A percentile compares a stretch with the other conserved stretches of the same genome.
These are phyloP conservation scores for Sphaerostilbella broomeana DNA, from an alignment of 2,329 filamentous ascomycete species.

Conservation along the genomic window DNA sequence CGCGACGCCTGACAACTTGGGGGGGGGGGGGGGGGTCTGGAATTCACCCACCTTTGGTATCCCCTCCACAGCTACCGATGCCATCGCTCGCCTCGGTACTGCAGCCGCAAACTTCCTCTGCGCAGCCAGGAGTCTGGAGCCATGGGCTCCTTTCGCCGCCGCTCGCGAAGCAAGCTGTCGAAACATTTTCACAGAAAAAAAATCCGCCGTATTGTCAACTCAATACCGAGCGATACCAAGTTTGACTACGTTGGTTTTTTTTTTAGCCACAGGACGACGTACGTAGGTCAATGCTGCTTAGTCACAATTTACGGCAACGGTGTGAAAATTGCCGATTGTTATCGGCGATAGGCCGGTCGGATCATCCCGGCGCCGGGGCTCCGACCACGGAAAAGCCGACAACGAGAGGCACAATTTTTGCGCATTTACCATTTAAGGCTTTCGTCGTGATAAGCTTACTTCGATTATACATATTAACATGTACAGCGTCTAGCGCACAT, in stretches of 20 bases:
- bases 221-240: too few relatives aligned
- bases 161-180: constrained; percentile 30
- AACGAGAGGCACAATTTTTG: too few relatives aligned
- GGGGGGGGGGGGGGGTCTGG: too few relatives aligned
- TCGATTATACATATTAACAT: too few relatives aligned
- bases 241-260: too few relatives aligned
- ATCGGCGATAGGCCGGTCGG: constrained; percentile 20
- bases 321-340: constrained; percentile 4
- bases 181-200: constrained; percentile 24
- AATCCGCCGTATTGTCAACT: too few relatives aligned
- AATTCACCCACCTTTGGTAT: constrained; percentile 31
- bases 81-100: constrained; percentile 24
- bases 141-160: constrained; percentile 19
- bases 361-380: constrained; percentile 16
- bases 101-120: constrained; percentile 15
- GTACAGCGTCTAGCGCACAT: too few relatives aligned
- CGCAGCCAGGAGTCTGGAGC: constrained; percentile 21
- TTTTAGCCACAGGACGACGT: too few relatives aligned
- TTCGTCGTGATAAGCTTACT: too few relatives aligned
- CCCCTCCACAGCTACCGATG: constrained; percentile 29
- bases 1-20: too few relatives aligned
- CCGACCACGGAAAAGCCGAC: constrained; percentile 4
- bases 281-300: too few relatives aligned
- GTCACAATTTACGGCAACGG: background rate
- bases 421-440: too few relatives aligned